Base-by-base conservation (phyloP, 2,329 filamentous ascomycete species). In the Plenodomus tracheiphilus region DNA sequence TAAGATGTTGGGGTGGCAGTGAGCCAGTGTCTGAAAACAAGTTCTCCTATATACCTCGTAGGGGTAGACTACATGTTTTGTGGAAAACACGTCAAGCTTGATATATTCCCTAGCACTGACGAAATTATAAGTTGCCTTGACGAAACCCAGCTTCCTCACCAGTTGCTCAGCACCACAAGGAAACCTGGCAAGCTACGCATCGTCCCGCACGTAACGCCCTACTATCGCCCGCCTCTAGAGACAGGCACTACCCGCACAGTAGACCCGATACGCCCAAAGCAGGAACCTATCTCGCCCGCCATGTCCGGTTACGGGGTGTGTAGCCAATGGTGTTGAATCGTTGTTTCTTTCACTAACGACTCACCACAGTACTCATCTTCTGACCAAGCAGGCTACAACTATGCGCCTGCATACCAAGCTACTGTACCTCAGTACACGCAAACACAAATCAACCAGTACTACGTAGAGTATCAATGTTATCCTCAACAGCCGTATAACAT, bases 371-470 rank as follows among this genome's bases (percentile, higher is more conserved):
- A 68, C 41, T 53, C 62, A 3, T 58, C 53, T 2, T 40, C 54
- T 11, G 52, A 59, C 32, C 61, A 61, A 39, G 47, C 53, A 20
- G 53, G 48, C 40, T 65, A 61, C 42, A 58, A 58, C 30, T 55
- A 57, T 35, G 32, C 51, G 15, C 44, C 56, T 5, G 32, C 42
- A 1, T 64, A 65, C 34, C 44, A 49, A 43, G 20, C 47, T 18
- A 28, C 44, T 11, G 51, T 65, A 41, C 64, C 64, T 20, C 63
- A 68, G 34, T 70, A 69, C 50, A 70, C 67, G 8, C 65, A 68
- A 30, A 49, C 64, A 13, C 66, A 69, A 36, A 57, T 70, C 42
- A 54, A 62, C 25, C 49, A 58, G 30, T 68, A 69, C 47, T 66
- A 64, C 41, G 55, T 59, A 34, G 62, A 66, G 41, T 69, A 68